Evolutionary conservation across 805 yeast genomes (phyloP).

Genomic region (Candida odintsovae): DNA sequence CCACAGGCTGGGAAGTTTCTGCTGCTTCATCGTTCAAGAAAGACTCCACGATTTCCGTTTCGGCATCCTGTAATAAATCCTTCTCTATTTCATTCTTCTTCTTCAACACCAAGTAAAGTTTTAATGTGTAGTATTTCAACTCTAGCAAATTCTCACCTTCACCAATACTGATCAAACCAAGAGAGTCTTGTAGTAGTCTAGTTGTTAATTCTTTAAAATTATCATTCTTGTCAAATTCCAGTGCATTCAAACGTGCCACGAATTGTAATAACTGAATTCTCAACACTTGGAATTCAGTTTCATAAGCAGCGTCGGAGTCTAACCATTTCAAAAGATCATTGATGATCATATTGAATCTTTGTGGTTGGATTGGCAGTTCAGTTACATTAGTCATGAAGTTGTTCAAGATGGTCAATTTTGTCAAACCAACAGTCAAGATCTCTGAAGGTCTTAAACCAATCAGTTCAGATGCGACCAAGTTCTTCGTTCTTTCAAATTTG

Average conservation of each 20-base stretch:
- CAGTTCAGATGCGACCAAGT: constrained; percentile 57
- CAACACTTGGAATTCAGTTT: constrained; percentile 42
- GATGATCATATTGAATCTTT: constrained; percentile 58
- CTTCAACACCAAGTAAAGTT: constrained; percentile 31
- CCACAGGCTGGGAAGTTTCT: constrained; percentile 26
- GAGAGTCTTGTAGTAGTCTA: constrained; percentile 37
- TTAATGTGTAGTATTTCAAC: constrained; percentile 42
- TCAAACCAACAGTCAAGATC: constrained; percentile 38
- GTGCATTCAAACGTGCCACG: constrained; percentile 24
- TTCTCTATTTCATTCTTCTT: constrained; percentile 20
- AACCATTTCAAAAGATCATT: constrained; percentile 51
- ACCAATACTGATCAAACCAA: constrained; percentile 36
- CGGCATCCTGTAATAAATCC: constrained; percentile 31
- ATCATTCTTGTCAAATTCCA: constrained; percentile 22
- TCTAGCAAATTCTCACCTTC: constrained; percentile 31
- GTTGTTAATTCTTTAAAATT: constrained; percentile 32
- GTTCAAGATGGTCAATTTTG: constrained; percentile 42
- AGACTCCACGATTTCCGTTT: constrained; percentile 36
- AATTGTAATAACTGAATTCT: constrained; percentile 49
- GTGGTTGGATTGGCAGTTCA: constrained; percentile 49
- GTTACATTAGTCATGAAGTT: constrained; percentile 31
- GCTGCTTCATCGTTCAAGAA: constrained; percentile 25
- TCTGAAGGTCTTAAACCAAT: constrained; percentile 45
- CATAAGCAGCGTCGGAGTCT: constrained; percentile 57
- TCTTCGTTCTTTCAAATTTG: constrained; percentile 48